A percentile compares a stretch with the other conserved stretches of the same genome.
These are phyloP conservation scores for Amanita rimosa DNA, from an alignment of 768 basidiomycete genomes.

Conservation along the genomic window DNA sequence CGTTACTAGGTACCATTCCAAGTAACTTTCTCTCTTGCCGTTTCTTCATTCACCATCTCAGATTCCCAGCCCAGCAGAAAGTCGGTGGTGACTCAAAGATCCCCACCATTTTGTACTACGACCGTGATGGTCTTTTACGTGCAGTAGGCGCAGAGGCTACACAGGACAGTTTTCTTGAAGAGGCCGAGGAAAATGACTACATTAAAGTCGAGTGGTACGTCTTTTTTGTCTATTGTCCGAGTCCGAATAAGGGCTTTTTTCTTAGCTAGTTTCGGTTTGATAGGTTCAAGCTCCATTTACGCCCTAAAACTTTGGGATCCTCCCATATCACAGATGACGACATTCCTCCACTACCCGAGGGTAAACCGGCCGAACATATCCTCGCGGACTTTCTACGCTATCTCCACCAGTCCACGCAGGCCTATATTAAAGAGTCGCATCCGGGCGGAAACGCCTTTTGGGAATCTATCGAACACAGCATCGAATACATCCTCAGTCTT, in stretches of 20 bases:
- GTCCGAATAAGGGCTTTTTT: no score
- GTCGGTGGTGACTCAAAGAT: conserved; percentile 30
- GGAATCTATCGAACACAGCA: conserved; percentile 15
- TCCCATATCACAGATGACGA: conserved; percentile 15
- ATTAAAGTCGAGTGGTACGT: conserved; percentile 29
- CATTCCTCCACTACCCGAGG: conserved; percentile 23
- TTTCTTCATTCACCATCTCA: not conserved
- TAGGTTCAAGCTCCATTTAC: conserved; percentile 34
- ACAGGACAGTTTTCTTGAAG: conserved; percentile 24
- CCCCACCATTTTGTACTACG: conserved; percentile 37
- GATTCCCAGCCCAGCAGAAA: conserved; percentile 13
- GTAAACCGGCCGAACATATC: conserved; percentile 22
- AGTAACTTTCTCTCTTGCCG: no score
- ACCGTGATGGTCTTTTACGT: conserved; percentile 23
- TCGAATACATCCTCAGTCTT: conserved; percentile 32
- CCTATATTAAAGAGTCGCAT: conserved; percentile 23
- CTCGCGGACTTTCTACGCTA: conserved; percentile 32
- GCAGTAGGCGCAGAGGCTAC: conserved; percentile 36
- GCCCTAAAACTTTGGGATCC: conserved; percentile 13
- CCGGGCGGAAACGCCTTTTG: conserved; percentile 11
- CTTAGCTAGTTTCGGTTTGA: not conserved
- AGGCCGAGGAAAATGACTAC: conserved; percentile 32
- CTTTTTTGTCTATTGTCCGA: no score
- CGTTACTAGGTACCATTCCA: conserved; percentile 13
- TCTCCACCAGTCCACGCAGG: conserved; percentile 22